Percentiles rank a stretch among this genome's conserved stretches.
phyloP scores from a whole-genome alignment of 108 stramenopile genomes.

The Seminavis robusta region DNA sequence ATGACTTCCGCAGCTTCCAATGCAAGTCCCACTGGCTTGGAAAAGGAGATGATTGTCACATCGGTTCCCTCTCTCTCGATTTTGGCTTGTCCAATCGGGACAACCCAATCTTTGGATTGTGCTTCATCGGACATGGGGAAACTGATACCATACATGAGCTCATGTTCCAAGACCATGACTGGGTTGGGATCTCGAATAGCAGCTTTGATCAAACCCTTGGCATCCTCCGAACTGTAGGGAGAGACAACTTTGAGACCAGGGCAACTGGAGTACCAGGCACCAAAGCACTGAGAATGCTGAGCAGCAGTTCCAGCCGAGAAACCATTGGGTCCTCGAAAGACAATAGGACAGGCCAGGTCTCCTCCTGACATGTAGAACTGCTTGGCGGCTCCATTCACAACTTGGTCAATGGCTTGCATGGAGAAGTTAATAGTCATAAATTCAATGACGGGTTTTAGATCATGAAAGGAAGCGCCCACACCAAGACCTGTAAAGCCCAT shows the following conservation, averaged over 20 bases:
- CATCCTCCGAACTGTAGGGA: conserved; percentile 96
- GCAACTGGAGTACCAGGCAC: conserved; percentile 90
- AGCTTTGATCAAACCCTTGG: conserved; percentile 97
- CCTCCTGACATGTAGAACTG: conserved; percentile 99
- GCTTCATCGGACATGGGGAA: conserved; percentile 96
- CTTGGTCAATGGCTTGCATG: conserved; percentile 99
- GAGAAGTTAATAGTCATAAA: conserved; percentile 99
- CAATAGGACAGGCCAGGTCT: conserved; percentile 92
- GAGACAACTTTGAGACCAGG: conserved; percentile 96
- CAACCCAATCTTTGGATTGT: conserved; percentile 82
- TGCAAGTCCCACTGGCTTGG: conserved; percentile 85
- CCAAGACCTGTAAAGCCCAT: conserved; percentile 98
- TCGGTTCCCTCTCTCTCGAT: conserved; percentile 92
- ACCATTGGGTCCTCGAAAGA: conserved; percentile 99
- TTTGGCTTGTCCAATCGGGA: conserved; percentile 91
- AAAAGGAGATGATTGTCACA: conserved; percentile 94
- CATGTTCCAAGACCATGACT: conserved; percentile 97
- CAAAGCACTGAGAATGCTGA: conserved; percentile 99
- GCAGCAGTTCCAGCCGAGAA: conserved; percentile 96
- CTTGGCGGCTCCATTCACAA: conserved; percentile 97
- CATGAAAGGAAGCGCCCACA: conserved; percentile 92
- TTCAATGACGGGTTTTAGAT: conserved; percentile 94
- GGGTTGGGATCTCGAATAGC: conserved; percentile 99
- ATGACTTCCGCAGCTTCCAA: conserved; percentile 93
- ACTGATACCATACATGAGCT: conserved; percentile 94